These are phyloP conservation scores for Cutaneotrichosporon spelunceum DNA, from an alignment of 1,284 basidiomycete species.

Conservation along the genomic window DNA sequence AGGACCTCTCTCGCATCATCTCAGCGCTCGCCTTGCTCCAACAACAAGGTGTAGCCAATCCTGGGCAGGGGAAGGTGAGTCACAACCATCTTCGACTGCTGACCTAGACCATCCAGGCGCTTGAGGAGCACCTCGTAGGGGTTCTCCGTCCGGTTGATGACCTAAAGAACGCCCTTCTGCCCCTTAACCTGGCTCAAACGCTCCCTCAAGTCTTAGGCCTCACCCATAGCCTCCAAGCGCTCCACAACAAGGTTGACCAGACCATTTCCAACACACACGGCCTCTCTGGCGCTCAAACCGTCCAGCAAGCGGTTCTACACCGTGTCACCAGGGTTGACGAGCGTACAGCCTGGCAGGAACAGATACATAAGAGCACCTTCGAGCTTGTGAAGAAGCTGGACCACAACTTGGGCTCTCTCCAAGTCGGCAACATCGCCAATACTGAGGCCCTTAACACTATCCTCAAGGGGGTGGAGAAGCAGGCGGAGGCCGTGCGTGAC, in stretches of 20 bases:
- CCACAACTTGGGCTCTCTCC: background rate
- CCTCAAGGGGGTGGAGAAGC: background rate
- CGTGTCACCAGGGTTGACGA: background rate
- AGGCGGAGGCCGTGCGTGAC: background rate
- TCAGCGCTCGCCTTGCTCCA: background rate
- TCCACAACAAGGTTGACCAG: conserved; percentile 12
- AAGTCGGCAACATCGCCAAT: background rate
- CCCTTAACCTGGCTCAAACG: conserved; percentile 15
- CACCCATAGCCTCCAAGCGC: background rate
- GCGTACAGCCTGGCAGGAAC: background rate
- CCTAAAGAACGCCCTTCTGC: conserved; percentile 13
- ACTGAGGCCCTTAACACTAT: background rate
- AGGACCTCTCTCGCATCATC: conserved; percentile 2
- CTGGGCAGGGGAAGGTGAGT: conserved; percentile 4
- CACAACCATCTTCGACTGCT: background rate
- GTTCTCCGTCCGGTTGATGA: conserved; percentile 25
- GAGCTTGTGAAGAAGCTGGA: background rate
- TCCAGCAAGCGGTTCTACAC: background rate
- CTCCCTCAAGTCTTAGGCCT: conserved; percentile 8
- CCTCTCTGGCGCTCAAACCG: background rate
- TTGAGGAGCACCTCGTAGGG: conserved; percentile 29
- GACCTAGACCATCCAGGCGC: conserved; percentile 13
- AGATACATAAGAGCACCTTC: background rate
- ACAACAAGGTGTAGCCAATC: background rate
- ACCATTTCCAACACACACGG: background rate